Evolutionary conservation across 305 asterid genomes (phyloP), one percentile per base, ranked within the genome.

Genomic region (Plantago coronopus): DNA sequence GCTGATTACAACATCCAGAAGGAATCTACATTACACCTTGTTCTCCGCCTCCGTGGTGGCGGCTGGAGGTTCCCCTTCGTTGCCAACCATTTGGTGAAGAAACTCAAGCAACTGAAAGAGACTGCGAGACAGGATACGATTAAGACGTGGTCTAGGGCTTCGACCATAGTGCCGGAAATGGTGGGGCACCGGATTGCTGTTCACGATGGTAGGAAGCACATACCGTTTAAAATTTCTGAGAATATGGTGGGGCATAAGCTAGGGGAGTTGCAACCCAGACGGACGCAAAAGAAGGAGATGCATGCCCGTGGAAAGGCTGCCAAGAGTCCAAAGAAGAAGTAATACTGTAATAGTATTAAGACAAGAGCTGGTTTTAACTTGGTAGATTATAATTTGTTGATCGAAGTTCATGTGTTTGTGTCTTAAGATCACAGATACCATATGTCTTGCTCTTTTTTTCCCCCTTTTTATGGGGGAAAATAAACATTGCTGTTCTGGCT

Each of bases 211-310:
- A 78, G 54, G 76, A 78, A 63, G 68, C 88, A 79, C 61, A 56
- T 74, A 23, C 74, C 83, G 2, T 78, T 79, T 56, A 69, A 69
- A 15, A 81, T 81, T 14, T 43, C 62, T 20, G 85, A 81, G 76
- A 61, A 67, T 54, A 81, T 81, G 88, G 88, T 81, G 78, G 88
- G 88, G 45, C 88, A 81, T 66, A 81, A 79, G 59, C 57, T 81
- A 74, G 88, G 88, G 20, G 88, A 81, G 17, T 66, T 81, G 47
- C 59, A 59, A 50, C 82, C 77, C 7, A 56, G 71, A 20, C 77
- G 77, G 11, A 16, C 16, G 56, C 60, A 71, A 3, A 69, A 57
- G 76, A 78, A 81, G 75, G 80, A 78, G 70, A 55, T 71, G 48
- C 84, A 81, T 46, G 72, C 85, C 38, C 70, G 70, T 2, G 70